These are phyloP conservation scores for Colletotrichum lentis DNA, from an alignment of 2,329 filamentous ascomycete species.

Conservation along the genomic window DNA sequence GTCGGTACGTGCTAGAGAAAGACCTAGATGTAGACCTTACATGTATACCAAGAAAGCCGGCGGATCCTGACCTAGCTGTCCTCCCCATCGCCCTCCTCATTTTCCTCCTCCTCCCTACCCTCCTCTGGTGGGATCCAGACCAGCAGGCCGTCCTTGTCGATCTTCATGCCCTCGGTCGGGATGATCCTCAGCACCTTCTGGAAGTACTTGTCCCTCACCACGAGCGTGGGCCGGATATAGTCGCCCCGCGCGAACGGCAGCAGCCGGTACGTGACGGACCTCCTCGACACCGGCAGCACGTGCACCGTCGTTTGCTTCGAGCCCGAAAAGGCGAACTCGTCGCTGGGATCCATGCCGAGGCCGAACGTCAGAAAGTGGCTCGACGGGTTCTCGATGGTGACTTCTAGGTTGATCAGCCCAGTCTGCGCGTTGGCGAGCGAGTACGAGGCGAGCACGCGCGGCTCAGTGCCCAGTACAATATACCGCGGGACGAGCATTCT, in stretches of 20 bases:
- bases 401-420: conserved; percentile 56
- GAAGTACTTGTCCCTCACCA: conserved; percentile 89
- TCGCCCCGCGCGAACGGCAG: conserved; percentile 70
- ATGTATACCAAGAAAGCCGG: conserved; percentile 24
- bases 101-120: conserved; percentile 42
- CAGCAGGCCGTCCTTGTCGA: conserved; percentile 69
- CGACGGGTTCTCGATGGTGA: conserved; percentile 90
- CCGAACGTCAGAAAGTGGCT: conserved; percentile 95
- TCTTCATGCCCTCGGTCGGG: conserved; percentile 76
- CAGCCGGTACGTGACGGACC: conserved; percentile 76
- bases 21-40: conserved; percentile 28
- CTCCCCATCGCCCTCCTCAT: conserved; percentile 21
- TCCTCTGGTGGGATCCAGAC: conserved; percentile 66
- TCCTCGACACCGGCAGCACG: conserved; percentile 81
- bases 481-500: conserved; percentile 81
- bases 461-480: conserved; percentile 82
- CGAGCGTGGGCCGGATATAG: conserved; percentile 77
- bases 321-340: conserved; percentile 92
- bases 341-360: conserved; percentile 88
- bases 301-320: conserved; percentile 82
- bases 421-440: conserved; percentile 52
- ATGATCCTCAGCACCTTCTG: conserved; percentile 87
- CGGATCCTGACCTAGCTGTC: conserved; percentile 18
- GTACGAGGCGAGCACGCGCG: conserved; percentile 76
- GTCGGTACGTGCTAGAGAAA: background rate